Base-by-base conservation (phyloP, 805 yeast species). In the Candida rishiriensis region DNA sequence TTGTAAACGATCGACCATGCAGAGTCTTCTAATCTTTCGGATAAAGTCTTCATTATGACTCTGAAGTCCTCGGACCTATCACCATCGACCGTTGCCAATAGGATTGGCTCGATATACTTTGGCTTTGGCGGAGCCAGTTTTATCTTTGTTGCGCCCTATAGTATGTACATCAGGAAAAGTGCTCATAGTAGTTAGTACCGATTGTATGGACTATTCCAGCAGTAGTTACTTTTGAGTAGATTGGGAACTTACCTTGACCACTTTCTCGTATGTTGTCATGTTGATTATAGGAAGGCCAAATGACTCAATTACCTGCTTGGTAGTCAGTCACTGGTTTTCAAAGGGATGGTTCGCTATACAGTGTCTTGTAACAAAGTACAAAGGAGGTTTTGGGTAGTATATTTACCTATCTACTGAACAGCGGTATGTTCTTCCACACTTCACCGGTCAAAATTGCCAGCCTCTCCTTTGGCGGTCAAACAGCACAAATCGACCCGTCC, bases 101-200 rank as follows among this genome's bases (percentile, higher is more conserved):
- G 72, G 41, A 93, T 88, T 1, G 98, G 98, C 68, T 91, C 98
- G 42, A 93, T 81, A 61, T 93, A 93, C 64, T 93, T 93, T 33
- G 95, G 85, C 66, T 93, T 93, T 7, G 99, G 99, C n/a, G 98
- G 96, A 10, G 98, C 98, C 68, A 88, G 77, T 54, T 82, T 82
- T 30, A 81, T 73, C 63, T 82, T 82, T 13, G 88, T 82, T 41
- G 88, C 88, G 38, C 88, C 83, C 73, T 73, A 36, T 14, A 16
- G 16, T 39, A n/a, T 12, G 21, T 34, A 31, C 34, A n/a, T 31
- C 9, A 31, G 15, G 13, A 29, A 29, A 31, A 31, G 15, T 31
- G 15, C 9, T n/a, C 34, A 9, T 13, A 29, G 10, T 29, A 31
- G 15, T 31, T 14, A 31, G 34, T 31, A n/a, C 34, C 10, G 9